Evolutionary conservation across 345 rosid genomes (phyloP), one percentile per base, ranked within the genome.

Genomic region (Ceriops tagal): DNA sequence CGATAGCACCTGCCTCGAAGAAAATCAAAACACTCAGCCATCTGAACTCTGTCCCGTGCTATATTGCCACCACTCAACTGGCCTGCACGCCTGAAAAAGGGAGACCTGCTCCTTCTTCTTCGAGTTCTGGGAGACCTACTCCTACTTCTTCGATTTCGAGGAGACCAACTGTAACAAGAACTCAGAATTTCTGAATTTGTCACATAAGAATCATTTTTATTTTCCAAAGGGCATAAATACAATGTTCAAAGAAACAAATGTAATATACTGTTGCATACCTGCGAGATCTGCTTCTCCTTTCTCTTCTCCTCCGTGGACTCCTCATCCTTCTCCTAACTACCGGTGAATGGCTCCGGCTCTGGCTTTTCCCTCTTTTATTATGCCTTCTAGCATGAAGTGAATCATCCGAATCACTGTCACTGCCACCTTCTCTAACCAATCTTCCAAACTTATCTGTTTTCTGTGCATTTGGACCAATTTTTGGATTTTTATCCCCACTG

Each of bases 401-500:
- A 75, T 85, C 87, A 65, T 88, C 87, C 24, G 87, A 82, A 47
- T 88, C 88, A 73, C 88, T 85, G 30, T 84, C 89, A 79, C 84
- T 85, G 58, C 60, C 83, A 77, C 78, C 85, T 71, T 88, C 71
- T 69, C 83, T 79, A 59, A 79, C 67, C 73, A 84, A 70, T 72
- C 92, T 83, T 66, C 92, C 90, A 81, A 84, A 88, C 69, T 78
- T 71, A 74, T 88, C 90, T 51, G 83, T 79, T 76, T 81, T 81
- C 21, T 19, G 68, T n/a, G 74, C 64, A 81, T 73, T 66, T 65
- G 78, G 61, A 73, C 70, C 68, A 57, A 68, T 61, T n/a, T 61
- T 74, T 62, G 61, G 15, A 43, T 62, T 66, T 73, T 77, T 68
- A 57, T 70, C 77, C 35, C 60, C 74, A 28, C 37, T 52, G 35